Conservation (phyloP, 179 eudicot genomes). For the Silene noctiflora region DNA sequence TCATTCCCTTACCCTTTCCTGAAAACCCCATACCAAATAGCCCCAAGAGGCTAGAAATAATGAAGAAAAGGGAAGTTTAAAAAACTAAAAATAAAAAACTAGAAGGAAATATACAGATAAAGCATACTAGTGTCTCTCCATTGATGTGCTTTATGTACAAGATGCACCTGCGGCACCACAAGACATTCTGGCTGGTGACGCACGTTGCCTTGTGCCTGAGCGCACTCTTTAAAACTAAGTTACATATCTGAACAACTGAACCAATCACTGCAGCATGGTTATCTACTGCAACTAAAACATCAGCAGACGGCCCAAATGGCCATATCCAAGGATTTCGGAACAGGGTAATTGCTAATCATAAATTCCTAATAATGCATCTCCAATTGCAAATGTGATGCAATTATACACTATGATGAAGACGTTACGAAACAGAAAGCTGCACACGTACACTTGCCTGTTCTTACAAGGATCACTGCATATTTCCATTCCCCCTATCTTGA, state of each 20-base stretch:
- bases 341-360: background rate
- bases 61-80: too few species aligned
- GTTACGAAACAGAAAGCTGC: background rate
- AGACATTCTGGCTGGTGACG: background rate
- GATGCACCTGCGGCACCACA: background rate
- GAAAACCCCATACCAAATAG: too few species aligned
- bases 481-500: constrained; percentile 3
- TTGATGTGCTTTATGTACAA: background rate
- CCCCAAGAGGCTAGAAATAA: too few species aligned
- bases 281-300: background rate
- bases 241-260: background rate
- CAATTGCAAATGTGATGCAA: background rate
- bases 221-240: background rate
- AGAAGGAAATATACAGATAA: background rate
- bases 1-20: too few species aligned
- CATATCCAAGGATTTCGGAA: background rate
- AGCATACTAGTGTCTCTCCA: background rate
- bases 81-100: too few species aligned
- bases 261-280: background rate
- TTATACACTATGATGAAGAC: background rate
- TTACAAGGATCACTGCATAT: background rate
- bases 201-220: background rate
- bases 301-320: background rate
- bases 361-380: background rate
- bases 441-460: background rate